Conservation (phyloP, 164 flowering plant genomes). For the Cinnamomum chago region DNA sequence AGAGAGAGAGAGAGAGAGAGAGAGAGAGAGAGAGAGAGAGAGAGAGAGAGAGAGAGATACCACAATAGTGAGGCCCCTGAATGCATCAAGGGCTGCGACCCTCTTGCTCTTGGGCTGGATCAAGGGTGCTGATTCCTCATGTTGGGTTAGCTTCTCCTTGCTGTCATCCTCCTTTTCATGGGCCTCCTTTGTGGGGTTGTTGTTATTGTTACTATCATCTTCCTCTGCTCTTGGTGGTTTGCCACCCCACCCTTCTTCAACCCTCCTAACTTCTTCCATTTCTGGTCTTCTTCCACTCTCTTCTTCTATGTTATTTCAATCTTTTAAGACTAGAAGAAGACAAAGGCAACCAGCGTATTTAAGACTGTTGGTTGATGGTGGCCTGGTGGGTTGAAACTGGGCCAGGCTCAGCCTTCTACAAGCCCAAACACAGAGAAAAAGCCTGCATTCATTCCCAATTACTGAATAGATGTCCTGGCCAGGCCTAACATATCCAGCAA, state of each 20-base stretch:
- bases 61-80: constrained; percentile 77
- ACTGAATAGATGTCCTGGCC: background rate
- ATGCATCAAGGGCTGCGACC: constrained; percentile 72
- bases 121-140: constrained; percentile 7
- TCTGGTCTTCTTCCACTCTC: background rate
- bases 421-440: background rate
- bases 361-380: no score
- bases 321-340: background rate
- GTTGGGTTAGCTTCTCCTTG: constrained; percentile 9
- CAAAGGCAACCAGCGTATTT: background rate
- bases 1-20: background rate
- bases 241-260: constrained; percentile 38
- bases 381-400: background rate
- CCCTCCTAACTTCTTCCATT: constrained; percentile 24
- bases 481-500: no score
- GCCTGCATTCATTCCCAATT: background rate
- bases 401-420: background rate
- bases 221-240: constrained; percentile 3
- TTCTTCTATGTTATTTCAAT: background rate
- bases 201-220: background rate
- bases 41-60: constrained; percentile 17
- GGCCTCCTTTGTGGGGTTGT: background rate
- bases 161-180: constrained; percentile 4
- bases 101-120: constrained; percentile 48
- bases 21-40: background rate